Evolutionary conservation across 1,139 yeast species (phyloP), one percentile per base, ranked within the genome.

Genomic region (Candida buenavistaensis): DNA sequence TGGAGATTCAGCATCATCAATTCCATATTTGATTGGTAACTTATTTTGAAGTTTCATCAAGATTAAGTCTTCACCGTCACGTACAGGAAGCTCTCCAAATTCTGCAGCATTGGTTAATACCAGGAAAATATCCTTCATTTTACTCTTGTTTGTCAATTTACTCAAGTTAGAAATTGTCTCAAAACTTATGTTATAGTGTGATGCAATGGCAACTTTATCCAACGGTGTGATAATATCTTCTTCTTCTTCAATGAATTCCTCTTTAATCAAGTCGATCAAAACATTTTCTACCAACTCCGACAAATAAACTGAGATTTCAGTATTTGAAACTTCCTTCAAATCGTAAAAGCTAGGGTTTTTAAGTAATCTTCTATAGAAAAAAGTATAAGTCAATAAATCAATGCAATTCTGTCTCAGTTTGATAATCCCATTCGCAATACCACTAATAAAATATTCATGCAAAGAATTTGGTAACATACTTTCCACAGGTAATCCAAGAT

Each of bases 311-410:
- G 95, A 86, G 10, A 92, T 57, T 0, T 94, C 95, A 26, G 75
- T 61, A 33, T 78, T 79, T 0, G 86, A 66, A 2, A 74, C 68
- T 42, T 81, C 86, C 26, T 68, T 67, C 16, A 87, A 74, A 14
- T 90, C 96, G 52, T 94, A 94, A 54, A 77, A 94, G 42, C 95
- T 80, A 2, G 98, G 97, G 53, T 94, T 94, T 28, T 78, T 70
- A 38, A 80, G 82, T 15, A 92, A 56, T 35, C 97, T 66, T 43
- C 95, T 69, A 59, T 87, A 94, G 51, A 89, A 86, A 48, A 80
- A 85, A 0, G 96, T 76, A 57, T 77, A 86, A 0, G 97, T 85
- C 26, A 94, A 54, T 94, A 96, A 87, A 50, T 90, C 97, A 40
- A 94, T 76, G 45, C 95, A 86, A 45, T 86, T 95, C 49, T 90